Evolutionary conservation across 78 protist species (phyloP).

Genomic region (Blattamonas nauphoetae): DNA sequence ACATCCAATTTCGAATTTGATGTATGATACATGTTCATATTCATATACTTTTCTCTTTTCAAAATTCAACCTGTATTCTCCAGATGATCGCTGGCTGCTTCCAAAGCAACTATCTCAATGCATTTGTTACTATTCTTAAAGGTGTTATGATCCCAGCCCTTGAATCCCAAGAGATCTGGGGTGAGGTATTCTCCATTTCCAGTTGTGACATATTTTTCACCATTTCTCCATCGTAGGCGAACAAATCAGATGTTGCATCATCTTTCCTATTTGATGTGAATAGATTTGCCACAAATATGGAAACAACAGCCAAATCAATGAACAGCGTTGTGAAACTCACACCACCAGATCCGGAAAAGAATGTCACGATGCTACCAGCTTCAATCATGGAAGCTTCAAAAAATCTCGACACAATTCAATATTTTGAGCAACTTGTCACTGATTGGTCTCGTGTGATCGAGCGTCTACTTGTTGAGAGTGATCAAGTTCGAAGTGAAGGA

Average conservation of each 20-base stretch:
- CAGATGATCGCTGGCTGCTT: not conserved
- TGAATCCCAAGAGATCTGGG: slow-evolving; percentile 6
- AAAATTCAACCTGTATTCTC: too few relatives aligned
- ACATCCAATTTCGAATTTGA: not conserved
- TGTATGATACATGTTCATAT: not conserved
- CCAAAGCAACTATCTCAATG: not conserved
- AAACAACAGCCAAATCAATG: not conserved
- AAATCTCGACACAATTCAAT: not conserved
- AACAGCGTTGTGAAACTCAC: not conserved
- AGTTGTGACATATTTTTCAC: not conserved
- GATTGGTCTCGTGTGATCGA: slow-evolving; percentile 29
- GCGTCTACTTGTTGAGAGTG: slow-evolving; percentile 23
- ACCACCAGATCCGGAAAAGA: not conserved
- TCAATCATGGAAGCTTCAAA: not conserved
- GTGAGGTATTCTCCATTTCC: not conserved
- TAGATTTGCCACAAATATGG: not conserved
- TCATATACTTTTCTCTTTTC: too few relatives aligned
- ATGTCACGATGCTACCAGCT: not conserved
- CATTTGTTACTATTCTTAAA: not conserved
- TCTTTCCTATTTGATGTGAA: not conserved
- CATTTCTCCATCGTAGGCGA: not conserved
- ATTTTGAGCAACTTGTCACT: not conserved
- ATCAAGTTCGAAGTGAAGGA: slow-evolving; percentile 17
- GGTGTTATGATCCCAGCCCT: not conserved
- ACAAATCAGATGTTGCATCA: not conserved